Conservation (phyloP, 2,329 filamentous ascomycete genomes). For the Kalaharituber pfeilii region DNA sequence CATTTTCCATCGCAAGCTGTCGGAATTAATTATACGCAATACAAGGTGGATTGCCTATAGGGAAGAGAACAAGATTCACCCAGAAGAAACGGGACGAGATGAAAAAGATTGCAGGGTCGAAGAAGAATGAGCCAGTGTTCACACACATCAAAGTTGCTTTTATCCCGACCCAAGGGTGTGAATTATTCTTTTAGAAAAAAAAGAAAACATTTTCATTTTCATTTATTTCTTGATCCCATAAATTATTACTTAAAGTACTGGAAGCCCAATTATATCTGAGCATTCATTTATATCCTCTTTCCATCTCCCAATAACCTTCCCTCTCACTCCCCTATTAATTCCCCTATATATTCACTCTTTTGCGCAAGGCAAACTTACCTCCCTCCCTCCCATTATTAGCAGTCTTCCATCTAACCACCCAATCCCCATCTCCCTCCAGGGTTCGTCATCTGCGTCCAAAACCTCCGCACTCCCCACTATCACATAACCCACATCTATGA, state of each 20-base stretch:
- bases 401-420: neutral
- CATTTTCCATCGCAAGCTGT: neutral
- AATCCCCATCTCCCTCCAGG: conserved; percentile 19
- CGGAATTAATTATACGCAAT: neutral
- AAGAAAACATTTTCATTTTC: no score
- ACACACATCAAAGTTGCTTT: conserved; percentile 41
- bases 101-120: conserved; percentile 36
- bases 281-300: neutral
- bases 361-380: neutral
- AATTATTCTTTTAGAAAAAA: neutral
- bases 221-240: neutral
- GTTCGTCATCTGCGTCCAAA: conserved; percentile 42
- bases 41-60: conserved; percentile 47
- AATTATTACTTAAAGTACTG: neutral
- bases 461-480: conserved; percentile 32
- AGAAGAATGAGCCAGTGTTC: conserved; percentile 35
- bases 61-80: conserved; percentile 45
- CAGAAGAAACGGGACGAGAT: conserved; percentile 36
- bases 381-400: neutral
- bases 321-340: neutral
- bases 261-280: neutral
- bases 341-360: neutral
- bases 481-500: conserved; percentile 41
- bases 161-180: conserved; percentile 39
- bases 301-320: neutral